Evolutionary conservation across 2,329 filamentous ascomycete species (phyloP).

Genomic region (Nigrospora osmanthi): DNA sequence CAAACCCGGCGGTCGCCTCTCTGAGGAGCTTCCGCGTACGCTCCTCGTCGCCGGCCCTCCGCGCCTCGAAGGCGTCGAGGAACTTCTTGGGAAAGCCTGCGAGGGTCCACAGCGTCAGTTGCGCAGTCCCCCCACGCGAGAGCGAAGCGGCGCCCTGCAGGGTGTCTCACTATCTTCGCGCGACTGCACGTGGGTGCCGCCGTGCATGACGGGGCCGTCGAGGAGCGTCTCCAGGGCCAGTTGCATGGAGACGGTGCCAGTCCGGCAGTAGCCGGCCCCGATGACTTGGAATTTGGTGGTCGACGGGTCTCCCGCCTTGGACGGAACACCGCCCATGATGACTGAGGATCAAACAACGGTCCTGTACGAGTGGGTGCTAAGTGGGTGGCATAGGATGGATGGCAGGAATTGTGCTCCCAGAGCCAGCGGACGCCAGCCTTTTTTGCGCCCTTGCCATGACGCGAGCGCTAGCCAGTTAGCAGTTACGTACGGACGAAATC

Average conservation of each 20-base stretch:
- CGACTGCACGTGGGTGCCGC: slow-evolving; percentile 29
- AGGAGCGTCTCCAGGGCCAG: slow-evolving; percentile 36
- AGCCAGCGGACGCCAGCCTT: no score
- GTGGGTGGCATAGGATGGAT: no score
- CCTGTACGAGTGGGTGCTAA: no score
- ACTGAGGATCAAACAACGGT: no score
- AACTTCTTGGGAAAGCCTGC: no score
- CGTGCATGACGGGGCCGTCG: slow-evolving; percentile 38
- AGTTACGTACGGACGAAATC: no score
- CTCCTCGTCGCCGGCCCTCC: slow-evolving; percentile 11
- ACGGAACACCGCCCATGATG: not conserved
- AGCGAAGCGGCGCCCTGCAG: no score
- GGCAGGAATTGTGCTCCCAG: no score
- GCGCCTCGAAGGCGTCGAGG: slow-evolving; percentile 14
- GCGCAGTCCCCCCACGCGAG: no score
- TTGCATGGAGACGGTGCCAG: slow-evolving; percentile 39
- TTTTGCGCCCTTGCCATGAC: no score
- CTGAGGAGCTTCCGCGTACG: slow-evolving; percentile 11
- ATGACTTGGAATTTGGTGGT: slow-evolving; percentile 26
- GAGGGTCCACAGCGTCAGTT: no score
- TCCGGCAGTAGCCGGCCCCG: slow-evolving; percentile 32
- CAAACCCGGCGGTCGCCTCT: slow-evolving; percentile 12
- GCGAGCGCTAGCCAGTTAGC: no score
- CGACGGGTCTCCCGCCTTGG: not conserved
- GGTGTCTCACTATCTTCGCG: slow-evolving; percentile 21